A percentile compares a stretch with the other conserved stretches of the same genome.
These are phyloP conservation scores for Rhizopus stolonifer DNA, from an alignment of 371 early-diverging fungal species.

Conservation along the genomic window DNA sequence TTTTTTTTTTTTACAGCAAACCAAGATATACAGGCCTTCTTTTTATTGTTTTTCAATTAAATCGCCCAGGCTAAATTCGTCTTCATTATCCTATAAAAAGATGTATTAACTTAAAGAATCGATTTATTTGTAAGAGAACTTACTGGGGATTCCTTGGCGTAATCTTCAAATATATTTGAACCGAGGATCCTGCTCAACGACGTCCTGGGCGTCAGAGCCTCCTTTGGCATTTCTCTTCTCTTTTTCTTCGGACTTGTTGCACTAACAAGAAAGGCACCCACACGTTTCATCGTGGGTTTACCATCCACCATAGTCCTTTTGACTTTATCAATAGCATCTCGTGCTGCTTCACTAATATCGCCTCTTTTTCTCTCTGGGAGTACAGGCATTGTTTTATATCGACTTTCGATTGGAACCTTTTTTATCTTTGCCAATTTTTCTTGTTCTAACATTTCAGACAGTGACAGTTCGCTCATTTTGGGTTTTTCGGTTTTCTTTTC, in stretches of 20 bases:
- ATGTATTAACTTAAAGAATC: too few relatives aligned
- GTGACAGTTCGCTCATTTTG: neutral
- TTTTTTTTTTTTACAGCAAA: neutral
- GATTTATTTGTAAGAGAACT: neutral
- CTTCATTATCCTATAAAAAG: too few relatives aligned
- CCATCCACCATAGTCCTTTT: conserved; percentile 20
- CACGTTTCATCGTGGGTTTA: conserved; percentile 22
- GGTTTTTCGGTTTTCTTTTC: neutral
- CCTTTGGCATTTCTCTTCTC: neutral
- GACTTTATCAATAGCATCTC: conserved; percentile 17
- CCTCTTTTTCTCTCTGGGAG: conserved; percentile 32
- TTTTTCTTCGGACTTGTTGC: conserved; percentile 11
- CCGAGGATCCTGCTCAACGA: neutral
- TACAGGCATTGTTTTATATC: conserved; percentile 66
- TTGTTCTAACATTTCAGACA: neutral
- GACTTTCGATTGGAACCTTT: neutral
- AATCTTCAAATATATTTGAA: neutral
- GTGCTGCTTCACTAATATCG: conserved; percentile 18
- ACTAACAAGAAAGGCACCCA: conserved; percentile 21
- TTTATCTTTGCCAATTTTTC: neutral
- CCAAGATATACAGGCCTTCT: too few relatives aligned
- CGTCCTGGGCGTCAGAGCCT: neutral
- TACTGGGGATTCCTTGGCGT: neutral
- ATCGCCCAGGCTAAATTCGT: too few relatives aligned
- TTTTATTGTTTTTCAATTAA: too few relatives aligned